phyloP scores from a whole-genome alignment of 768 basidiomycete genomes.

The Hirschioporus abietinus region DNA sequence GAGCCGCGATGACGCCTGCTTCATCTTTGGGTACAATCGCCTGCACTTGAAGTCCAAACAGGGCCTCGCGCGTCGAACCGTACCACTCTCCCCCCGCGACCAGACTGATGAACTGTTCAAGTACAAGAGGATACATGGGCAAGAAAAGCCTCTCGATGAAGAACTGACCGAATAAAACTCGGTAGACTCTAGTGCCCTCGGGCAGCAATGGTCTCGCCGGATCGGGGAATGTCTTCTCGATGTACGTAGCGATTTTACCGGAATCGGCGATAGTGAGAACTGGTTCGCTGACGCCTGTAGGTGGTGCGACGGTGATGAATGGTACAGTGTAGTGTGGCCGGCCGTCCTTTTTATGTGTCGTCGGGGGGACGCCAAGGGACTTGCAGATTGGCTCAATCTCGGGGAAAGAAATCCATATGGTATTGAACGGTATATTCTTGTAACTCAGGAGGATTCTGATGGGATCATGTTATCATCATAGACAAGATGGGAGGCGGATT shows the following conservation, averaged over 20 bases:
- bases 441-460: conserved; percentile 66
- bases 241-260: conserved; percentile 63
- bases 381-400: conserved; percentile 60
- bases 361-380: conserved; percentile 54
- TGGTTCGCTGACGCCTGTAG: conserved; percentile 37
- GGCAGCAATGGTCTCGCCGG: conserved; percentile 69
- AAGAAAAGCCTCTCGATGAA: neutral
- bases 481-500: neutral
- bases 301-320: conserved; percentile 54
- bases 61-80: conserved; percentile 27
- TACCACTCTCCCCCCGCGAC: conserved; percentile 34
- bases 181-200: conserved; percentile 34
- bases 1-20: conserved; percentile 23
- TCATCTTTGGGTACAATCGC: conserved; percentile 24
- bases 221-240: conserved; percentile 54
- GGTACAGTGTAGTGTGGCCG: conserved; percentile 64
- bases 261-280: conserved; percentile 50
- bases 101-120: conserved; percentile 20
- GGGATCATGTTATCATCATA: neutral
- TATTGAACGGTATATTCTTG: conserved; percentile 65
- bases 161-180: neutral
- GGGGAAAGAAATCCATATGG: conserved; percentile 64
- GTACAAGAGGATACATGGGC: neutral
- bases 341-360: conserved; percentile 47
- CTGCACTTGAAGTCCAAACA: conserved; percentile 32